These are phyloP conservation scores for Hemisphaericaspora subhashii DNA, from an alignment of 1,139 yeast genomes.

Conservation along the genomic window DNA sequence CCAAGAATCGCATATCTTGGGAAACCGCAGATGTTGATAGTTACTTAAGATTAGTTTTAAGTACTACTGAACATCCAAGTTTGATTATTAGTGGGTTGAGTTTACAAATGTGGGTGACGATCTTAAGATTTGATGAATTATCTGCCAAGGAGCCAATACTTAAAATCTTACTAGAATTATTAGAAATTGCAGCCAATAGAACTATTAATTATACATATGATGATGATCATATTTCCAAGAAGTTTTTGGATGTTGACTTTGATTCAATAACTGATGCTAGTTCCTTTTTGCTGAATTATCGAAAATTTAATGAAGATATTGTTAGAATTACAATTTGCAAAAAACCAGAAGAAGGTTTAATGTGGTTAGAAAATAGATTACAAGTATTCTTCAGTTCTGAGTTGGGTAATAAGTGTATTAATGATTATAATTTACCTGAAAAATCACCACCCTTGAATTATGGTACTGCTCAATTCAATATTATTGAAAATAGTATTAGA, in stretches of 20 bases:
- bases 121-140: slow-evolving; percentile 77
- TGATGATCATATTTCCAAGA: slow-evolving; percentile 62
- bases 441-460: slow-evolving; percentile 68
- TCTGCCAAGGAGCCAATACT: slow-evolving; percentile 51
- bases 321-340: slow-evolving; percentile 86
- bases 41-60: slow-evolving; percentile 71
- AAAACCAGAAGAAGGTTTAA: slow-evolving; percentile 75
- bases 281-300: slow-evolving; percentile 76
- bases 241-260: slow-evolving; percentile 77
- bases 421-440: slow-evolving; percentile 56
- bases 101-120: slow-evolving; percentile 91
- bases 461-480: slow-evolving; percentile 80
- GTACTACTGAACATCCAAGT: slow-evolving; percentile 82
- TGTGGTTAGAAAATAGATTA: slow-evolving; percentile 77
- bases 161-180: slow-evolving; percentile 59
- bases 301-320: slow-evolving; percentile 85
- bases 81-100: slow-evolving; percentile 89
- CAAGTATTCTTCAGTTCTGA: slow-evolving; percentile 72
- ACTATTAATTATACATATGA: slow-evolving; percentile 71
- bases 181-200: slow-evolving; percentile 78
- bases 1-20: slow-evolving; percentile 43
- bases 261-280: slow-evolving; percentile 82
- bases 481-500: slow-evolving; percentile 85
- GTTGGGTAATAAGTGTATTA: slow-evolving; percentile 67
- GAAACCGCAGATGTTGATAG: slow-evolving; percentile 57